Evolutionary conservation across 768 basidiomycete species (phyloP), one percentile per base, ranked within the genome.

Genomic region (Paxillus ammoniavirescens): DNA sequence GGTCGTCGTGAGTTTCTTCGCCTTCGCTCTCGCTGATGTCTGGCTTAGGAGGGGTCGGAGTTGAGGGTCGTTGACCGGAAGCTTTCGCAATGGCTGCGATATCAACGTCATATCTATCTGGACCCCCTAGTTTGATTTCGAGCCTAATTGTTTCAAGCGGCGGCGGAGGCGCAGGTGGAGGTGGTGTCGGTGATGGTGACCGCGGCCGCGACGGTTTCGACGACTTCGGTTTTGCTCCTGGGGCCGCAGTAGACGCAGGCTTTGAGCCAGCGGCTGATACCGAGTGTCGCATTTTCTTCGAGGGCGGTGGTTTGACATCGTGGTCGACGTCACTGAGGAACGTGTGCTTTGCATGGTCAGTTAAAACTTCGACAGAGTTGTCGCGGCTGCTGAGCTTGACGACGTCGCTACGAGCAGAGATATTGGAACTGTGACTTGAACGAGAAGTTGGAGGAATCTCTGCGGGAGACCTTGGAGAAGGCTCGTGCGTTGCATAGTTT

Each of bases 81-180:
- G 75, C 79, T 58, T 84, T 83, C 28, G 87, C 78, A 31, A 82
- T 71, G 18, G 67, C 59, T 7, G 78, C 61, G 53, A 91, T 79
- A 61, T 91, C 83, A 43, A 91, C 83, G 52, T 87, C 86, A 66
- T 91, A 91, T 59, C 86, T 83, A 1, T 80, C 77, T 1, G 86
- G 87, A 0, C 89, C 89, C 4, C 87, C 89, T 3, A 92, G 79
- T 8, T 45, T 67, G 61, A 92, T 89, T 3, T 85, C 76, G 21
- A 91, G 77, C 4, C 89, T 77, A 45, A 91, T 77, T 2, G 89
- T 91, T 49, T 77, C 73, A 15, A 84, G 68, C 0, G 79, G 68
- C 3, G 80, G 83, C 5, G 78, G 78, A 2, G 76, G 69, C n/a
- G 65, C 75, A 48, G 62, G 65, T 54, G 77, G 72, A 0, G 79